Base-by-base conservation (phyloP, 352 stramenopile genomes). In the Phytophthora hibernalis region DNA sequence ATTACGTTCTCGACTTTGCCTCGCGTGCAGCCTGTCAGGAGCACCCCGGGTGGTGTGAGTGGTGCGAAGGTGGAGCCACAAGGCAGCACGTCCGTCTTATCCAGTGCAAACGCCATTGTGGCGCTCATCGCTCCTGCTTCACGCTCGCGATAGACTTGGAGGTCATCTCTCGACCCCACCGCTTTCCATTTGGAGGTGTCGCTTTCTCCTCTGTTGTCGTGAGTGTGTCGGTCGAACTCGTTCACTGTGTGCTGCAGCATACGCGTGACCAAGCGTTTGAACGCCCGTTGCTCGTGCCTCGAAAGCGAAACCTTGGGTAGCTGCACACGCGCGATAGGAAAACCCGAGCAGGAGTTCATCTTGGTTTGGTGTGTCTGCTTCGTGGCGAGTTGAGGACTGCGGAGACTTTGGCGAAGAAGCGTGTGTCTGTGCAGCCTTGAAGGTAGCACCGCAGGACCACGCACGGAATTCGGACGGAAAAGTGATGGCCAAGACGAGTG, bases 1-100 rank as follows among this genome's bases (percentile, higher is more conserved):
- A 89, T 71, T 13, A 54, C 68, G 61, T 76, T 86, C 53, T 86
- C 80, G 10, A 89, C 65, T 35, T 67, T 70, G 31, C 80, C 77
- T 6, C 56, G 63, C 22, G 69, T 42, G 18, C 70, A 57, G 22
- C 80, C 77, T 1, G 72, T 71, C 50, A 83, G 53, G 15, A 78
- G 45, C 48, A 83, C 49, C n/a, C 50, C 68, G 0, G 59, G 45
- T 6, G 66, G 26, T 15, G 43, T 58, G 8, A 70, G 21, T 2
- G 52, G 42, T 12, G 51, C 56, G 21, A 62, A 16, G 5, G 47
- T 61, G 22, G 56, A 63, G 10, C 57, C 33, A 2, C 11, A 47
- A 1, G 61, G 30, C 12, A 65, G 43, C 5, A 45, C 44, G 20
- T 55, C 45, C 40, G n/a, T n/a, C n/a, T n/a, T n/a, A n/a, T n/a